Conservation (phyloP, 768 basidiomycete genomes). For the Trametopsis cervina region DNA sequence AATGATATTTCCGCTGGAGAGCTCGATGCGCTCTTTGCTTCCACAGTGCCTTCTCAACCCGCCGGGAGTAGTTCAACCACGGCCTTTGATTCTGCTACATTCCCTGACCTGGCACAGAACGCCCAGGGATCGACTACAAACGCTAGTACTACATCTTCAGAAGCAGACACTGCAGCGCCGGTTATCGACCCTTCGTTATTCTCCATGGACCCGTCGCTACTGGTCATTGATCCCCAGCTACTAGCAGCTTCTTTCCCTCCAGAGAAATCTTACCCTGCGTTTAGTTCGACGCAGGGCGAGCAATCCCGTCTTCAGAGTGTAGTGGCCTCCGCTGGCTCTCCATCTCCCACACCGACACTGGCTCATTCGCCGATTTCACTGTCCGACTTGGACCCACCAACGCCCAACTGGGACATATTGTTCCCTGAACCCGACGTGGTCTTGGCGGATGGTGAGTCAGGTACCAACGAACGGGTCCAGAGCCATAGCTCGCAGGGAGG, state of each 20-base stretch:
- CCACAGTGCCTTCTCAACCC: conserved; percentile 5
- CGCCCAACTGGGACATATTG: conserved; percentile 20
- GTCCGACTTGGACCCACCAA: conserved; percentile 18
- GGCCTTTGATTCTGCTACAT: background rate
- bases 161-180: background rate
- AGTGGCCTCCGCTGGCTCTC: background rate
- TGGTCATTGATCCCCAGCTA: conserved; percentile 20
- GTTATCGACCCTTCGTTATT: background rate
- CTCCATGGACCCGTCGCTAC: conserved; percentile 7
- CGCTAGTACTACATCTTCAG: background rate
- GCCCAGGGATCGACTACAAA: background rate
- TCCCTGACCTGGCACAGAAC: background rate
- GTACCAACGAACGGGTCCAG: conserved; percentile 1
- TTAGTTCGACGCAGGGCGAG: too few species aligned
- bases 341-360: conserved; percentile 15
- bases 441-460: background rate
- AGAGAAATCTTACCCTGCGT: too few species aligned
- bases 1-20: conserved; percentile 18
- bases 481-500: background rate
- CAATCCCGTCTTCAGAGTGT: background rate
- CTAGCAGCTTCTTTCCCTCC: conserved; percentile 7
- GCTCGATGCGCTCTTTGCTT: conserved; percentile 7
- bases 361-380: conserved; percentile 22
- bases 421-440: conserved; percentile 14
- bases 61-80: background rate